Base-by-base conservation (phyloP, 106 monocot genomes). In the Platanthera zijinensis region DNA sequence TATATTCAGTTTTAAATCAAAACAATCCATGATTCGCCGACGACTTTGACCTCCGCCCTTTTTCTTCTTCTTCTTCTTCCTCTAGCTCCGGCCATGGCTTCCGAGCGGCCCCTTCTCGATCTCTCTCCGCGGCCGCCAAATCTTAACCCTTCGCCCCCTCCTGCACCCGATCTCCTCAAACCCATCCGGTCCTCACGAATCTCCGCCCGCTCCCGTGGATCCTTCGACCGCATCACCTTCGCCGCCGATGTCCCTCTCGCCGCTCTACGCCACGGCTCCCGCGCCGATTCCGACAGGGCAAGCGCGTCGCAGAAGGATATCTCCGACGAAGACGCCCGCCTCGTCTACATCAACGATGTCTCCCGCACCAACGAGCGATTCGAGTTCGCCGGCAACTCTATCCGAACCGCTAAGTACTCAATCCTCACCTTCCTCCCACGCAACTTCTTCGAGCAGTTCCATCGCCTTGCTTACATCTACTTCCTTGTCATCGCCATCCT, bases 361-460 rank as follows among this genome's bases (percentile, higher is more conserved):
- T 57, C 30, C 8, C 19, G 49, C 8, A 83, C 91, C 32, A 79
- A 84, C 87, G 83, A 84, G 63, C 57, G 74, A 6, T 66, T 80
- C 69, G 76, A 79, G 45, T 80, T 91, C 83, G 72, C 88, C 49
- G 87, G 84, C 50, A 94, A 99, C 79, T 83, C 92, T 19, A 90
- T 99, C 77, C 86, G 89, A 25, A 99, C 97, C 49, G 75, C 79
- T 59, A 97, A 97, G 85, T 97, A 97, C 85, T 86, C 90, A n/a
- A 17, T 91, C 32, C 78, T 97, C 78, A 86, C 91, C 68, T 97
- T 97, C 88, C 79, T 97, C 76, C 93, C 93, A 32, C 86, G 89
- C 21, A 97, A 97, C 80, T 88, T 97, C 53, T 97, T 85, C 85
- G 97, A 97, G 84, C 97, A 97, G 78, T 97, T 97, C 82, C 97